Evolutionary conservation across 2,329 filamentous ascomycete species (phyloP).

Genomic region (Fulvia fulva): DNA sequence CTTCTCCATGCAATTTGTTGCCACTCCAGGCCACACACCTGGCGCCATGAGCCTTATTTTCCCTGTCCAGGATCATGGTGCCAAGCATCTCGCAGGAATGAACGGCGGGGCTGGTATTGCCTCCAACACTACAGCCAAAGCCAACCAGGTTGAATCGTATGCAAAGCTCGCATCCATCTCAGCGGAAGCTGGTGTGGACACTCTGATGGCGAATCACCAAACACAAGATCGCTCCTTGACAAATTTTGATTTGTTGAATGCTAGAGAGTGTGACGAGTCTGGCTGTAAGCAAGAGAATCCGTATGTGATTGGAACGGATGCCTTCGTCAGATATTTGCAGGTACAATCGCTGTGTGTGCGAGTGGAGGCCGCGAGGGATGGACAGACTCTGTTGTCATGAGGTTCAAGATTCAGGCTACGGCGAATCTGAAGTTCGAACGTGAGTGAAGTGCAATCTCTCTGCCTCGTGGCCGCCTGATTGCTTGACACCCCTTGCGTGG

Average conservation of each 20-base stretch:
- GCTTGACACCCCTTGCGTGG: not conserved
- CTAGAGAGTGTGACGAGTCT: not conserved
- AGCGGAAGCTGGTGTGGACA: slow-evolving; percentile 9
- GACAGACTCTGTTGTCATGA: not conserved
- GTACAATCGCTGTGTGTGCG: slow-evolving; percentile 14
- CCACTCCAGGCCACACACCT: slow-evolving; percentile 16
- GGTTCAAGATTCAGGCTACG: no score
- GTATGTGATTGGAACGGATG: slow-evolving; percentile 14
- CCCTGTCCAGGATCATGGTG: slow-evolving; percentile 10
- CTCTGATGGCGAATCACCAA: slow-evolving; percentile 17
- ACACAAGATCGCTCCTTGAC: slow-evolving; percentile 15
- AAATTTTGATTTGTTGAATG: slow-evolving; percentile 15
- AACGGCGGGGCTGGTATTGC: slow-evolving; percentile 13
- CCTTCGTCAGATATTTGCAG: slow-evolving; percentile 9
- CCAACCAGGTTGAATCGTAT: slow-evolving; percentile 7
- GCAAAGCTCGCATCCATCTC: slow-evolving; percentile 9
- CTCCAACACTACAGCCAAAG: not conserved
- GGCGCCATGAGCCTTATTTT: slow-evolving; percentile 14
- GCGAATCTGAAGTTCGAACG: no score
- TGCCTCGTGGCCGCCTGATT: not conserved
- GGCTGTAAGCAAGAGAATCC: slow-evolving; percentile 9
- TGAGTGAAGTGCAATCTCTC: not conserved
- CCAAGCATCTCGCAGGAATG: slow-evolving; percentile 12
- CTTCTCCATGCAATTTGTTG: slow-evolving; percentile 8
- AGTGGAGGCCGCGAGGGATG: slow-evolving; percentile 6